Percentiles rank a stretch among this genome's conserved stretches.
Evolutionary conservation across 108 stramenopile genomes (phyloP).

Genomic region (Cyclotella sp.): DNA sequence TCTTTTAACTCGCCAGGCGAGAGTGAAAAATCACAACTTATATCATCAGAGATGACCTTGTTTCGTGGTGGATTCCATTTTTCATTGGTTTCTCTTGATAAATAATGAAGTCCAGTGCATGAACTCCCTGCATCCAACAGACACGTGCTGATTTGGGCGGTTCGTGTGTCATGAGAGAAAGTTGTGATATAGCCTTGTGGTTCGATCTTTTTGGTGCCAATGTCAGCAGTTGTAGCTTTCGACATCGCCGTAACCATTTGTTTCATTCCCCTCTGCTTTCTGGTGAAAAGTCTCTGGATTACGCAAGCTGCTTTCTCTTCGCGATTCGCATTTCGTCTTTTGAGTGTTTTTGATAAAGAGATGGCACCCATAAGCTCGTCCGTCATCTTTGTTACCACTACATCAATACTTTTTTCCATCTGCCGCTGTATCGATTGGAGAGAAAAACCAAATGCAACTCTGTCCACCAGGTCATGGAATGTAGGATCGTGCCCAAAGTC

Average conservation of each 20-base stretch:
- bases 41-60: not conserved
- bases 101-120: no score
- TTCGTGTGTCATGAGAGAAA: no score
- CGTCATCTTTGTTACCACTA: not conserved
- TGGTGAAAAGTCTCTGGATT: not conserved
- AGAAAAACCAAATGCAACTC: constrained; percentile 24
- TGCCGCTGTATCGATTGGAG: constrained; percentile 7
- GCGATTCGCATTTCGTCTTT: not conserved
- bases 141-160: no score
- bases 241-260: not conserved
- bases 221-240: no score
- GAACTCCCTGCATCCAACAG: no score
- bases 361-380: constrained; percentile 1
- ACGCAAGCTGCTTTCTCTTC: not conserved
- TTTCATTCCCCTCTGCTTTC: not conserved
- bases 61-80: not conserved
- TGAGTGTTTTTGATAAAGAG: not conserved
- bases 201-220: no score
- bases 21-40: not conserved
- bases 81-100: no score
- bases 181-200: no score
- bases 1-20: not conserved
- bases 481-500: constrained; percentile 12
- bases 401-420: constrained; percentile 4
- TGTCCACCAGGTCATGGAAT: constrained; percentile 11